Base-by-base conservation (phyloP, 192 early-diverging fungal genomes). In the Funneliformis mosseae region DNA sequence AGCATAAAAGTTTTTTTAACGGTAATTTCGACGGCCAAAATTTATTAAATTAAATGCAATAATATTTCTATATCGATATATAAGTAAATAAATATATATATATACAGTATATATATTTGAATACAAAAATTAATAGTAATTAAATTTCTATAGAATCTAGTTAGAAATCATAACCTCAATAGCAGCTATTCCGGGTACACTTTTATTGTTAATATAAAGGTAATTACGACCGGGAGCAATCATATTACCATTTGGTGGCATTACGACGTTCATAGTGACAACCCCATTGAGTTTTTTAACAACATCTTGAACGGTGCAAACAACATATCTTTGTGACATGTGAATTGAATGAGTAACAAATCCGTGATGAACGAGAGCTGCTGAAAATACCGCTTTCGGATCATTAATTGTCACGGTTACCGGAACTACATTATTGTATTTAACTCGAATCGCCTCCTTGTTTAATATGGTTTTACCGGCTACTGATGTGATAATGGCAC, bases 291-390 rank as follows among this genome's bases (percentile, higher is more conserved):
- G 7, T 43, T 12, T 33, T 41, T 0, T 8, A 18, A 8, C 25
- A n/a, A 62, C 59, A 25, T 76, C 23, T 76, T 76, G 10, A 6
- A 84, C 43, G 3, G 74, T 73, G 23, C 80, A 39, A 63, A 63
- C 72, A 18, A 81, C 83, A 81, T 83, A 77, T 39, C 89, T 78
- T 73, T 89, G 88, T 38, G 84, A 86, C 89, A 90, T 90, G 42
- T 88, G 88, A 45, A 81, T 78, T 11, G 87, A 87, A 69, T 90
- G 89, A 14, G 89, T 90, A 27, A 86, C 84, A 50, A 90, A 90
- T 7, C 89, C 89, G 50, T 82, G 77, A 55, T 82, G 86, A 27
- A 88, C 75, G n/a, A 90, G 45, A 62, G 86, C 85, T 39, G 87
- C 87, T 5, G 83, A 80, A 60, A 90, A 81, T 16, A 83, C 80